Conservation (phyloP, 768 basidiomycete species). For the Omphalotus guepiniiformis region DNA sequence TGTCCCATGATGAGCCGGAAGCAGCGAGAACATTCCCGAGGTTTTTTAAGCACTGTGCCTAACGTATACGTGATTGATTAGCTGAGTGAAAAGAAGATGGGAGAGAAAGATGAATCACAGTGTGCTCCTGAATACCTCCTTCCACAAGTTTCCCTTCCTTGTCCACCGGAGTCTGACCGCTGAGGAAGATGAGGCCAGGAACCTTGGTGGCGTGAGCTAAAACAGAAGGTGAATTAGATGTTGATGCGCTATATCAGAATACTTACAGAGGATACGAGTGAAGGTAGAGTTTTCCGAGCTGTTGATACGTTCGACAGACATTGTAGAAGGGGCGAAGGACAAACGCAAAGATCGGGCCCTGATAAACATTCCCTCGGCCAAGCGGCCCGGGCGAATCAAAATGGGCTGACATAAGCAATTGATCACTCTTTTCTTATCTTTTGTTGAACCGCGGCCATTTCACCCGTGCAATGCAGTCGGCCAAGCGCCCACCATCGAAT, state of each 20-base stretch:
- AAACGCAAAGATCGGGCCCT: no score
- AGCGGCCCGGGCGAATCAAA: no score
- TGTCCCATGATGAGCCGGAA: conserved; percentile 57
- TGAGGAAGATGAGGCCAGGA: conserved; percentile 56
- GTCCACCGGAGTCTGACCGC: conserved; percentile 55
- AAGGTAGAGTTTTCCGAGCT: conserved; percentile 38
- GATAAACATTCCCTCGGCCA: no score
- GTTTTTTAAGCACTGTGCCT: conserved; percentile 58
- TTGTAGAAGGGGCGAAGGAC: conserved; percentile 20
- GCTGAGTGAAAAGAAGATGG: neutral
- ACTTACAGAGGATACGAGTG: conserved; percentile 47
- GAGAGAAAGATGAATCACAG: conserved; percentile 31
- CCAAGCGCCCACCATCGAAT: no score
- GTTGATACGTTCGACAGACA: conserved; percentile 55
- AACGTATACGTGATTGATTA: neutral
- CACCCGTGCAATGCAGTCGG: no score
- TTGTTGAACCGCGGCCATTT: neutral
- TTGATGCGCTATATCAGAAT: no score
- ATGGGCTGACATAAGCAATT: no score
- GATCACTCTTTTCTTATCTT: neutral
- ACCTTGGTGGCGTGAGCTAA: conserved; percentile 55
- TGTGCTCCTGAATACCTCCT: conserved; percentile 59
- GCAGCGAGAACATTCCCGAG: conserved; percentile 49
- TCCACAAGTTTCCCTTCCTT: conserved; percentile 38
- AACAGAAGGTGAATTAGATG: neutral